Base-by-base conservation (phyloP, 139 green algal genomes). In the Pleodorina starrii region DNA sequence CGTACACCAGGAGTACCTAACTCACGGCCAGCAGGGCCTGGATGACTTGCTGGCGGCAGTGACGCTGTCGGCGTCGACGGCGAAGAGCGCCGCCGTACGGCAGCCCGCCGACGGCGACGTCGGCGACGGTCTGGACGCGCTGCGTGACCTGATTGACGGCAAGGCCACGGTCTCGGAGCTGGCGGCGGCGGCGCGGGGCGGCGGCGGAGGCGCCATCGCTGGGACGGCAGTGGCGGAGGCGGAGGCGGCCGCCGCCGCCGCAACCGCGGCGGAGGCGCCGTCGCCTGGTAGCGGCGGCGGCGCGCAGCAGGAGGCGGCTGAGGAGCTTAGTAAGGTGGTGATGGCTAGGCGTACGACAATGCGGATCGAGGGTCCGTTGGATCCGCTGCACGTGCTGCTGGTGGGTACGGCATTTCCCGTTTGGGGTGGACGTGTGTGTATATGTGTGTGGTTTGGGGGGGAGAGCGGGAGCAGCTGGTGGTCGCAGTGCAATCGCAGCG, bases 251-350 rank as follows among this genome's bases (percentile, higher is more conserved):
- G 35, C 54, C 32, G 35, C 68, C 10, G 68, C 32, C 68, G 68
- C 68, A 14, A 44, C 25, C 69, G 69, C 36, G n/a, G n/a, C 63
- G 21, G 19, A 17, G 54, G 51, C 50, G 25, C 12, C 6, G 19
- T 3, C 35, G 17, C 27, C 46, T 60, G 35, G 25, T 16, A 51
- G 7, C 12, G 81, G 60, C n/a, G 73, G 60, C 35, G 25, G 51
- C 48, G 21, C 9, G 25, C 54, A 66, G 54, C 29, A 1, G 59
- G 38, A 46, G 36, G 54, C 27, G n/a, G 43, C 38, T 0, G 59
- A 69, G 78, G 38, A 36, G 29, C 91, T 99, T 16, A 96, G 91
- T 50, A 99, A 99, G 90, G 90, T 98, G 60, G 97, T 99, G 32
- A 85, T 98, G 81, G 96, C 97, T 0, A 91, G 97, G 7, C 91